Conservation (phyloP, 805 yeast species). For the Candida mattraensis region DNA sequence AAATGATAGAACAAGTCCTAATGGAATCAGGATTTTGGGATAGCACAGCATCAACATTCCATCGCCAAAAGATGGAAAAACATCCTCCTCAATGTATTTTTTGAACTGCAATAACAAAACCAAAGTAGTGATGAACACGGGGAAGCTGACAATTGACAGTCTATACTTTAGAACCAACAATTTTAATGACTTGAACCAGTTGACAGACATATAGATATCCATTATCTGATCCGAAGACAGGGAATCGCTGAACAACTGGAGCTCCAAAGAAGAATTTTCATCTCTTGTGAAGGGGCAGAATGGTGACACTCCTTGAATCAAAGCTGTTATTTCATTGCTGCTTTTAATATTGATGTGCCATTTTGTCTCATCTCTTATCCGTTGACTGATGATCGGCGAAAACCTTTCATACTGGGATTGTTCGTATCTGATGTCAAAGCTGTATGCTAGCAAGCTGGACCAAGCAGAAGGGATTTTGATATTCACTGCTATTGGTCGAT, state of each 20-base stretch:
- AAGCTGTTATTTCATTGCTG: constrained; percentile 39
- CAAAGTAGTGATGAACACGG: constrained; percentile 56
- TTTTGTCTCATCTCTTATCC: constrained; percentile 67
- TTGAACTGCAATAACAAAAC: constrained; percentile 56
- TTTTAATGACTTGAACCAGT: constrained; percentile 60
- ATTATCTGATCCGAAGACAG: constrained; percentile 34
- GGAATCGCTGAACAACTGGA: constrained; percentile 51
- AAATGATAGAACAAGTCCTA: constrained; percentile 30
- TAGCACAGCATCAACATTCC: constrained; percentile 43
- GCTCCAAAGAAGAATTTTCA: constrained; percentile 30
- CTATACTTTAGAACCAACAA: constrained; percentile 76
- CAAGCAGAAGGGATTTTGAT: constrained; percentile 56
- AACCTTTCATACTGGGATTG: constrained; percentile 37
- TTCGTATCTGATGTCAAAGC: constrained; percentile 31
- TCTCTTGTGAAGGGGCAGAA: constrained; percentile 34
- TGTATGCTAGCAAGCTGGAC: constrained; percentile 61
- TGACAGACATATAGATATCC: constrained; percentile 46
- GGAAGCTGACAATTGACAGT: constrained; percentile 68
- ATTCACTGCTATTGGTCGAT: constrained; percentile 45
- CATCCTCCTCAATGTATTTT: constrained; percentile 38
- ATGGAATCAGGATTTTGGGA: constrained; percentile 28
- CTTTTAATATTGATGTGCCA: constrained; percentile 63
- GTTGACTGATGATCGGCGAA: constrained; percentile 69
- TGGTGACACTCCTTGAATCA: constrained; percentile 68
- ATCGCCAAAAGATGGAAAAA: constrained; percentile 45